Conservation (phyloP, 169 alveolate species). For the Eimeria mitis region DNA sequence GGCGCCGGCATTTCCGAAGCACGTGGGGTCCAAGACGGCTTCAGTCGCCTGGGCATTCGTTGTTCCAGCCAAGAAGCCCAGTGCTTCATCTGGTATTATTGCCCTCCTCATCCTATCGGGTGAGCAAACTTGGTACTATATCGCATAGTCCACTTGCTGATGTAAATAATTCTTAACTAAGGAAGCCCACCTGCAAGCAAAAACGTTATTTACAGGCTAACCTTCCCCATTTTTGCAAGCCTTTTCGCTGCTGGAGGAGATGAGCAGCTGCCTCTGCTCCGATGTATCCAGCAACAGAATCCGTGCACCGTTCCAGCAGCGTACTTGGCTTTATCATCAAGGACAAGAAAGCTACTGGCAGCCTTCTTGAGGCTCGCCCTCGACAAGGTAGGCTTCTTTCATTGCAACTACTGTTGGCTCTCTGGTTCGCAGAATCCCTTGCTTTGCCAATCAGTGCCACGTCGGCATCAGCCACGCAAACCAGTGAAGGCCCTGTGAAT, state of each 20-base stretch:
- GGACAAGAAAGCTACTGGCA: constrained; percentile 54
- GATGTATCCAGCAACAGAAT: constrained; percentile 65
- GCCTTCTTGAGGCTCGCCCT: constrained; percentile 55
- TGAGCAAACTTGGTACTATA: background rate
- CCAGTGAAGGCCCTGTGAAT: background rate
- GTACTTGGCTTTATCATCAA: constrained; percentile 67
- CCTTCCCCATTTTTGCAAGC: constrained; percentile 61
- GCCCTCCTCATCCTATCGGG: constrained; percentile 65
- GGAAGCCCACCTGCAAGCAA: background rate
- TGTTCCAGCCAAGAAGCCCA: constrained; percentile 61
- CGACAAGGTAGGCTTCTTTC: constrained; percentile 37
- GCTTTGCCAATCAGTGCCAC: background rate
- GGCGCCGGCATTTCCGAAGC: constrained; percentile 65
- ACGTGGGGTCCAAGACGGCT: constrained; percentile 60
- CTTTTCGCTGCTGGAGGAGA: constrained; percentile 70
- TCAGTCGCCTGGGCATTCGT: constrained; percentile 57
- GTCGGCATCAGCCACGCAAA: background rate
- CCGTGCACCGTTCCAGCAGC: constrained; percentile 69
- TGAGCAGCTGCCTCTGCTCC: constrained; percentile 59
- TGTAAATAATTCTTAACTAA: background rate
- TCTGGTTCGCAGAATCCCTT: background rate
- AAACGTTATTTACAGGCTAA: constrained; percentile 19
- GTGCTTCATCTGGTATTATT: constrained; percentile 68
- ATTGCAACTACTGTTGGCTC: background rate
- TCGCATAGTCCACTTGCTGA: background rate